Evolutionary conservation across 2,329 filamentous ascomycete genomes (phyloP), one percentile per base, ranked within the genome.

Genomic region (Fusarium virguliforme): DNA sequence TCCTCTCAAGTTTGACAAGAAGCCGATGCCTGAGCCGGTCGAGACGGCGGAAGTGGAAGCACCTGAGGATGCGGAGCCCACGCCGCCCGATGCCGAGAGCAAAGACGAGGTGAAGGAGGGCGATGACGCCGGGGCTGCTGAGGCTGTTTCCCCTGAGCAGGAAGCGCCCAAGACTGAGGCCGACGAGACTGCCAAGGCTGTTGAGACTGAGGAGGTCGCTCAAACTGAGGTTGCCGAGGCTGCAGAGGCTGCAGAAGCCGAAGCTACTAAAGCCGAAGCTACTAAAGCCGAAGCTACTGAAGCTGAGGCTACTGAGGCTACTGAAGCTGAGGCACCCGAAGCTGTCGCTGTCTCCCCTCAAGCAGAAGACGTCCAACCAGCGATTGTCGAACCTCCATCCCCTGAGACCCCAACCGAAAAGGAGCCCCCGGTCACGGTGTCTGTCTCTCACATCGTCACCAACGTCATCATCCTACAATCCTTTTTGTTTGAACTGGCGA

Each of bases 381-480:
- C 65, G 60, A 64, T 60, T 12, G 30, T 51, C 37, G 68, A 61
- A 59, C 71, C 62, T 64, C 70, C 71, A 62, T 74, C 62, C 38
- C 71, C 54, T 37, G 64, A 68, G 32, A 18, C 62, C n/a, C 71
- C 64, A 55, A 57, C 55, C 63, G 64, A 72, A 68, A 63, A 67
- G 50, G 55, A 79, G 8, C 71, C 62, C 3, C 70, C 65, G 46
- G 48, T 77, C 77, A 85, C 85, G 9, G 91, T 90, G 8, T 93
- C 91, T 8, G 88, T 96, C 5, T 94, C 91, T 41, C 93, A 95
- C 78, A 84, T 95, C 10, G 83, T 96, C 68, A 95, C 93, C 6
- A 96, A 95, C 78, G 89, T 92, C 41, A 88, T 95, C 64, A 88
- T 95, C 56, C 84, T 94, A 63, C 93, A 96, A 79, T 92, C 92